Evolutionary conservation across 2,329 filamentous ascomycete genomes (phyloP).

Genomic region (Alternaria sp.): DNA sequence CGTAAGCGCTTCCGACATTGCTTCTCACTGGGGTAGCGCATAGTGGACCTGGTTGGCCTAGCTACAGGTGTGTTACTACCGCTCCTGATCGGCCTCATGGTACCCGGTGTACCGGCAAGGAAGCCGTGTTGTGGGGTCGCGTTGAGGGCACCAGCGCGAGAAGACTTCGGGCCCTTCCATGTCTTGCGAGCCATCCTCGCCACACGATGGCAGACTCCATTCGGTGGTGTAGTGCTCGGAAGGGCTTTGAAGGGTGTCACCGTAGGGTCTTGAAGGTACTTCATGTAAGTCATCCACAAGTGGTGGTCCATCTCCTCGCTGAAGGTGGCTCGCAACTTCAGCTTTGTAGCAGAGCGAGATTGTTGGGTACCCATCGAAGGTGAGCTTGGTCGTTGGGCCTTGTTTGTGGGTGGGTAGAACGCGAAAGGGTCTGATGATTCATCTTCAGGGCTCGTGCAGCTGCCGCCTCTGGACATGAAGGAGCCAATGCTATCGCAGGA

Average conservation of each 20-base stretch:
- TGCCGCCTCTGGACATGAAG: slow-evolving; percentile 63
- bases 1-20: slow-evolving; percentile 65
- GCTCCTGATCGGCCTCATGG: slow-evolving; percentile 51
- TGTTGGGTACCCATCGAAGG: slow-evolving; percentile 39
- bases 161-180: slow-evolving; percentile 59
- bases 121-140: slow-evolving; percentile 21
- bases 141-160: slow-evolving; percentile 32
- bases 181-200: slow-evolving; percentile 66
- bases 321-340: slow-evolving; percentile 58
- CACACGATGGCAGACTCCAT: slow-evolving; percentile 69
- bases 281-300: slow-evolving; percentile 70
- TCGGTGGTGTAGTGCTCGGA: slow-evolving; percentile 67
- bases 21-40: slow-evolving; percentile 64
- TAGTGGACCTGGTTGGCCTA: slow-evolving; percentile 44
- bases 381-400: slow-evolving; percentile 38
- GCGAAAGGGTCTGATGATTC: slow-evolving; percentile 65
- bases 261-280: slow-evolving; percentile 69
- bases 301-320: slow-evolving; percentile 70
- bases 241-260: slow-evolving; percentile 72
- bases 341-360: slow-evolving; percentile 46
- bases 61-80: slow-evolving; percentile 58
- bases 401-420: slow-evolving; percentile 47
- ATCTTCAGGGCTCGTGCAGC: slow-evolving; percentile 67
- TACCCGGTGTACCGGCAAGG: slow-evolving; percentile 52
- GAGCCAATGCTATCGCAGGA: slow-evolving; percentile 65